Evolutionary conservation across 768 basidiomycete genomes (phyloP), one percentile per base, ranked within the genome.

Genomic region (Pisolithus microcarpus): DNA sequence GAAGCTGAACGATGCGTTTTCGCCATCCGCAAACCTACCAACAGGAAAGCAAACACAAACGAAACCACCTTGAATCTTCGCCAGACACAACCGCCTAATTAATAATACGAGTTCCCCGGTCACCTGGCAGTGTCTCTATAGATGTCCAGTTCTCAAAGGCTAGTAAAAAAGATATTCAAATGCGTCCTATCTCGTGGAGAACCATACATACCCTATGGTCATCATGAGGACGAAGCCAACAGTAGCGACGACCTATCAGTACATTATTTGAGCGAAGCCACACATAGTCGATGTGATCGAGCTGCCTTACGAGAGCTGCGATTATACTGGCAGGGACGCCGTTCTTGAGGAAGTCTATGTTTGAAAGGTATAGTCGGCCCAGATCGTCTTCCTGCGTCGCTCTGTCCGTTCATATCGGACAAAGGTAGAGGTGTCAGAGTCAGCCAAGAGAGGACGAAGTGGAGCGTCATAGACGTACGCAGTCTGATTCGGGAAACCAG

Each of bases 401-500:
- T 45, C 88, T 91, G 48, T n/a, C 46, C 37, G 45, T 45, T 24
- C 50, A 43, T 26, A 11, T 15, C n/a, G 21, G 31, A 4, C 5
- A 8, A 19, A 28, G 38, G 38, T 34, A 5, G 16, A 30, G 38
- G 26, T 38, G 5, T 34, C 11, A 15, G 3, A 2, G 13, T 34
- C 11, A 34, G 34, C 13, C 34, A 34, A 34, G 13, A 5, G 13
- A 13, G 34, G 13, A 31, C 30, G 30, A 31, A 8, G 30, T 31
- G 30, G 30, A 23, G 1, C 30, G 11, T 31, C 3, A 8, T 10
- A 5, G 26, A 80, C 87, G 60, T 68, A 94, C 93, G 92, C 91
- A 45, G 91, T 93, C 70, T 96, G 91, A 67, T 97, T 96, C 0
- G 95, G 95, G 75, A 98, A 99, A n/a, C 96, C 96, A 55, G 91